A percentile compares a stretch with the other conserved stretches of the same genome.
phyloP scores from a whole-genome alignment of 768 basidiomycete species.

The Steccherinum ochraceum region DNA sequence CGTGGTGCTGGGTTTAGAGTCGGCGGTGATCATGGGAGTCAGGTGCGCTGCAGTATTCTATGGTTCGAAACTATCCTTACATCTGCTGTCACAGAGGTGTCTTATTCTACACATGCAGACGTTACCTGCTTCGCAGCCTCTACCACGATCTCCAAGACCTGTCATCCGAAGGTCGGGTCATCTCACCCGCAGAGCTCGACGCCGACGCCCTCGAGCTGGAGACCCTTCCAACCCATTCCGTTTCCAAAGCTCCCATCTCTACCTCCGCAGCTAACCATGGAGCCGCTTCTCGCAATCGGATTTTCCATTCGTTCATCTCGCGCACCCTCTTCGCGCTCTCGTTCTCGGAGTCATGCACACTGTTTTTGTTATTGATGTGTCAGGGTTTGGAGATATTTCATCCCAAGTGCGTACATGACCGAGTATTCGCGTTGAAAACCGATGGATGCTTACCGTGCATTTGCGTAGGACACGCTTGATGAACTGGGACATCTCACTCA shows the following conservation, averaged over 20 bases:
- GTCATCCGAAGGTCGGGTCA: conserved; percentile 23
- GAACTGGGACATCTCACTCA: conserved; percentile 66
- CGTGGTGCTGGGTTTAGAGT: background rate
- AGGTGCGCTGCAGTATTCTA: background rate
- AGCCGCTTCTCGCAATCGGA: conserved; percentile 9
- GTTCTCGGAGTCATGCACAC: conserved; percentile 68
- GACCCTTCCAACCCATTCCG: conserved; percentile 31
- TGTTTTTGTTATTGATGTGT: conserved; percentile 69
- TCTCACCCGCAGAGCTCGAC: conserved; percentile 3
- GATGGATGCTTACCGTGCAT: too few relatives aligned
- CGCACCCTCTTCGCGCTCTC: conserved; percentile 58
- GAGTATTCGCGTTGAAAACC: too few relatives aligned
- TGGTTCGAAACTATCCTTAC: too few relatives aligned
- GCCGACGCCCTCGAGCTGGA: conserved; percentile 31
- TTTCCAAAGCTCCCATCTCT: too few relatives aligned
- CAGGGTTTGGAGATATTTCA: conserved; percentile 56
- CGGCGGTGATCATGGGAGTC: background rate
- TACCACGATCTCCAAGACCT: conserved; percentile 53
- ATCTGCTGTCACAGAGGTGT: conserved; percentile 29
- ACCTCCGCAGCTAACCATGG: conserved; percentile 2
- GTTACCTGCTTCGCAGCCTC: conserved; percentile 49
- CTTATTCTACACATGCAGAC: conserved; percentile 53
- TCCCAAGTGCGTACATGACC: conserved; percentile 44
- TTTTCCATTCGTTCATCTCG: conserved; percentile 51
- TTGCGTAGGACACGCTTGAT: conserved; percentile 47